phyloP scores from a whole-genome alignment of 2,329 filamentous ascomycete species.

The Xylariaceae sp. region DNA sequence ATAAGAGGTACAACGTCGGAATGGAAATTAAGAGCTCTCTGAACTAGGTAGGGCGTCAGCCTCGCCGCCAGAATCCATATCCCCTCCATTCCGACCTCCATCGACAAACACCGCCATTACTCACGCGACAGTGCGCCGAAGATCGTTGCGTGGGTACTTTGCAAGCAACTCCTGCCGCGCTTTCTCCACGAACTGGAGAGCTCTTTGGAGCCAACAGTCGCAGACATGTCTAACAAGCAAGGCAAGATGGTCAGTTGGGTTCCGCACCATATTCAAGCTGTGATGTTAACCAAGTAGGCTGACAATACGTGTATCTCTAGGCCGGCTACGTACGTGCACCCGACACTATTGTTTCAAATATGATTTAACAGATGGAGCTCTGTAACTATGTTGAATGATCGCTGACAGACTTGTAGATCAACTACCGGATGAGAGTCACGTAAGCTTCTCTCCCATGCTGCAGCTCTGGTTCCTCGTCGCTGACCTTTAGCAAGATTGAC shows the following conservation, averaged over 20 bases:
- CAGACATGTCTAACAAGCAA: constrained; percentile 82
- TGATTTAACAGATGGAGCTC: constrained; percentile 8
- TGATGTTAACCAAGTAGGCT: constrained; percentile 55
- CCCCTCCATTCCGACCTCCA: too few species aligned
- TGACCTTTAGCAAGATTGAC: constrained; percentile 48
- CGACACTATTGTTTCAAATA: constrained; percentile 18
- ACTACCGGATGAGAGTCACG: constrained; percentile 98
- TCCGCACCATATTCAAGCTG: constrained; percentile 38
- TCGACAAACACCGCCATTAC: too few species aligned
- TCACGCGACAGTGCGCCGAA: too few species aligned
- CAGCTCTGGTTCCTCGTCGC: constrained; percentile 3
- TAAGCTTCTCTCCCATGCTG: constrained; percentile 23
- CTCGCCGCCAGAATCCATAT: too few species aligned
- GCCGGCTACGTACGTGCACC: constrained; percentile 64
- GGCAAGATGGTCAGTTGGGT: constrained; percentile 90
- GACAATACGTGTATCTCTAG: constrained; percentile 54
- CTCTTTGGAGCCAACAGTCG: constrained; percentile 39
- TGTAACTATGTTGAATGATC: constrained; percentile 7
- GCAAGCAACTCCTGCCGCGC: background rate
- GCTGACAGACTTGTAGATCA: constrained; percentile 65
- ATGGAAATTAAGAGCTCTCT: constrained; percentile 37
- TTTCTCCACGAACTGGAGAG: constrained; percentile 27
- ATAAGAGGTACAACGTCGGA: constrained; percentile 22
- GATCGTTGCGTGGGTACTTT: too few species aligned
- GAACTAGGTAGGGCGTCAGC: too few species aligned